Evolutionary conservation across 768 basidiomycete species (phyloP), one percentile per base, ranked within the genome.

Genomic region (Collybiopsis luxurians): DNA sequence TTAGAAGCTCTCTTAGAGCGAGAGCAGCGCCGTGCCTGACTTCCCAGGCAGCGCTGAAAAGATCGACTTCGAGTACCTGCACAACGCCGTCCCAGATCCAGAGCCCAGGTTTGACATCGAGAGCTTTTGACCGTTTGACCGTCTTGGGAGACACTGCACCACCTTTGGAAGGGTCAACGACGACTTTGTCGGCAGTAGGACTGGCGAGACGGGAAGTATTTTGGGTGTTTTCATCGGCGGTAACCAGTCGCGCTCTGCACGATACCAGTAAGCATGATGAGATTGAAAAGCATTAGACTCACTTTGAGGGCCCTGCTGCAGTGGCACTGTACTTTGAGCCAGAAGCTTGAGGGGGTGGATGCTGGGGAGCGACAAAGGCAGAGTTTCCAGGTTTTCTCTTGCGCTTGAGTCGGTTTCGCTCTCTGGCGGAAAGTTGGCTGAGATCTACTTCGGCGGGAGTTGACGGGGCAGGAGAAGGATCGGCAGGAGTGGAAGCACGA

Each of bases 11-110:
- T 45, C 94, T 81, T 28, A 98, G 69, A 1, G 92, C 95, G 79
- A 97, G 84, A 0, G 94, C 90, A 15, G 95, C 89, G 34, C 97
- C 97, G 64, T 99, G 97, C 50, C 97, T 81, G 13, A 89, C 84
- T 70, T 98, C 95, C 97, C 97, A 98, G 2, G 85, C 80, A 3
- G 87, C 80, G 63, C 89, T 93, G 64, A 92, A 88, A 7, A 98
- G 72, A 63, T 91, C 89, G 4, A 93, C 86, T 65, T 89, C 87
- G 7, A 98, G 77, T 6, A 94, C 77, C 59, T 85, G 84, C 12
- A 87, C 83, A 11, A 93, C 80, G 17, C 88, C 90, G 62, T 90
- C 89, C 93, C 93, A 95, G 1, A 92, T 79, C 92, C 92, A 95
- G 27, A 75, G 72, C 0, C 91, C 92, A 26, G 80, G 78, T 52